Percentiles rank a stretch among this genome's conserved stretches.
Conservation (phyloP, 1,284 basidiomycete species). For the Apiotrichum porosum region DNA sequence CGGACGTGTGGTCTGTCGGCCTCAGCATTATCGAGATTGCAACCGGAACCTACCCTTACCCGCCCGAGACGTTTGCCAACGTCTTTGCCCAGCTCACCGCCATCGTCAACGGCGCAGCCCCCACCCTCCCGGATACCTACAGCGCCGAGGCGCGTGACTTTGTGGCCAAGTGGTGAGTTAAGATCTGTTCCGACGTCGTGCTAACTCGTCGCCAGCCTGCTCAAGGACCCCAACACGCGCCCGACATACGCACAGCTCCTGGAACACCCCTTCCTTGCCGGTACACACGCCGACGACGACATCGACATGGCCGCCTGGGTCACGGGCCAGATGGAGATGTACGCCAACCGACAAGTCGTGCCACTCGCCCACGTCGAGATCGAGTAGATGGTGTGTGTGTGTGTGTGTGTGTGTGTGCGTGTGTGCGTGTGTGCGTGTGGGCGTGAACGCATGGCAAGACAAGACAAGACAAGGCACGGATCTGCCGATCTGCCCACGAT, state of each 20-base stretch:
- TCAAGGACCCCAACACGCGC: conserved; percentile 69
- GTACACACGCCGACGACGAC: conserved; percentile 55
- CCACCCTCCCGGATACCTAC: conserved; percentile 64
- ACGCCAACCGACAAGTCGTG: conserved; percentile 38
- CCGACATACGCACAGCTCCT: conserved; percentile 82
- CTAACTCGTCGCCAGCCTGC: no score
- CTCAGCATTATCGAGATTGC: conserved; percentile 91
- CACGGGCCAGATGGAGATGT: conserved; percentile 56
- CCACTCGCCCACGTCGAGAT: conserved; percentile 30
- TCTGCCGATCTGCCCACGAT: no score
- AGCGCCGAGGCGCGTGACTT: conserved; percentile 50
- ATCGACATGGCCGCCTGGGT: conserved; percentile 86
- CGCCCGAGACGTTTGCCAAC: conserved; percentile 96
- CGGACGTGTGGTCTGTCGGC: conserved; percentile 98
- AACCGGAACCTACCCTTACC: conserved; percentile 89
- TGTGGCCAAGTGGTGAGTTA: conserved; percentile 51
- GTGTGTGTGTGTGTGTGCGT: no score
- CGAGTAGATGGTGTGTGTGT: no score
- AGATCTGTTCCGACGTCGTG: no score
- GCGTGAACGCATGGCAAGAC: no score
- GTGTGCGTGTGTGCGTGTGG: no score
- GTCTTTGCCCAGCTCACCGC: conserved; percentile 94
- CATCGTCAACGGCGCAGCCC: conserved; percentile 91
- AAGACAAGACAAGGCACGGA: no score
- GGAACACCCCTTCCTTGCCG: conserved; percentile 66